phyloP scores from a whole-genome alignment of 2,329 filamentous ascomycete genomes.

The Lachnellula willkommii region DNA sequence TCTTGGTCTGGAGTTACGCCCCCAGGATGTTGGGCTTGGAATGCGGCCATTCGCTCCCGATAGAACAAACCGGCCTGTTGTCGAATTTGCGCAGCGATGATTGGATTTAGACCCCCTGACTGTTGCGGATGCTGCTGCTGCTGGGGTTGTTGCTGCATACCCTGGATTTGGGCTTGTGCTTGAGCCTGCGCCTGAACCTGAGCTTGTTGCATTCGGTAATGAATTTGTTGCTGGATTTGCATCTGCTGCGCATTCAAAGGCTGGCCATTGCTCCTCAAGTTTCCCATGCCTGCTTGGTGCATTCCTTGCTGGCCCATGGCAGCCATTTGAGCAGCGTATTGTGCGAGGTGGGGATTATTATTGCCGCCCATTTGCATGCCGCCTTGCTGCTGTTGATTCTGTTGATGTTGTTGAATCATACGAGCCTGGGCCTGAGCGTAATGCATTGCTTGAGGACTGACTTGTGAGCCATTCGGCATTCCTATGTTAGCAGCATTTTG shows the following conservation, averaged over 20 bases:
- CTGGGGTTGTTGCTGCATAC: slow-evolving; percentile 22
- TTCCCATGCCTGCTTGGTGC: slow-evolving; percentile 23
- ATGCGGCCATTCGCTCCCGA: slow-evolving; percentile 21
- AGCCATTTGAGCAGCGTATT: slow-evolving; percentile 22
- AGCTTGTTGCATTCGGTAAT: slow-evolving; percentile 22
- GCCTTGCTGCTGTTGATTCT: slow-evolving; percentile 19
- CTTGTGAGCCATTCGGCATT: slow-evolving; percentile 30
- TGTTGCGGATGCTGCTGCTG: slow-evolving; percentile 13
- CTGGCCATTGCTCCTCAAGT: slow-evolving; percentile 33
- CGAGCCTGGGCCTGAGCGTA: background rate
- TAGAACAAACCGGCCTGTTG: slow-evolving; percentile 21
- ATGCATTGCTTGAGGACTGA: slow-evolving; percentile 19
- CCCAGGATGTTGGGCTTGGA: slow-evolving; percentile 6
- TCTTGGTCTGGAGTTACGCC: slow-evolving; percentile 1
- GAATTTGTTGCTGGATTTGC: slow-evolving; percentile 20
- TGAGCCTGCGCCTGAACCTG: slow-evolving; percentile 13
- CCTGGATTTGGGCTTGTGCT: slow-evolving; percentile 26
- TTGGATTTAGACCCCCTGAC: slow-evolving; percentile 13
- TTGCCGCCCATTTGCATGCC: slow-evolving; percentile 12
- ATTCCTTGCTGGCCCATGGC: slow-evolving; percentile 19
- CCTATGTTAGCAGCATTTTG: slow-evolving; percentile 34
- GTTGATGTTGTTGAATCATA: slow-evolving; percentile 27
- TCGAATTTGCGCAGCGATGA: slow-evolving; percentile 16
- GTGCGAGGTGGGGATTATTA: slow-evolving; percentile 13
- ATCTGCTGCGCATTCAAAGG: slow-evolving; percentile 33